phyloP scores from a whole-genome alignment of 208 protist species.

The Angomonas deanei region DNA sequence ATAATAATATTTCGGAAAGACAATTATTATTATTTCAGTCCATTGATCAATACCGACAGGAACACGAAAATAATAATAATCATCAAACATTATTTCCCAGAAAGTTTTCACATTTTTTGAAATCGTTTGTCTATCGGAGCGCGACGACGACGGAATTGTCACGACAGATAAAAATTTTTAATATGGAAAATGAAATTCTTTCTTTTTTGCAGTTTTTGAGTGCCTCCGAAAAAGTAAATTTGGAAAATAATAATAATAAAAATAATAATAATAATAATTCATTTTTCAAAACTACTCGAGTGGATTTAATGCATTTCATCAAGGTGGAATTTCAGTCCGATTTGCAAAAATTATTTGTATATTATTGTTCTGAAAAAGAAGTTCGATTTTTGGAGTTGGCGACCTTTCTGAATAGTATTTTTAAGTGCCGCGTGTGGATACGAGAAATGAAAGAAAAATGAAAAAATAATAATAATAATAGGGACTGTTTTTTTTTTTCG shows the following conservation, averaged over 20 bases:
- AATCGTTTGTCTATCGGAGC: neutral
- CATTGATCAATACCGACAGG: neutral
- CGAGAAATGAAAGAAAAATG: neutral
- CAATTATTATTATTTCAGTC: neutral
- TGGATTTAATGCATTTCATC: neutral
- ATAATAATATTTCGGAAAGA: conserved; percentile 1
- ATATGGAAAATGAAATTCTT: neutral
- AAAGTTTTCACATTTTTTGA: neutral
- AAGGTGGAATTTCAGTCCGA: neutral
- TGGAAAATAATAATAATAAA: neutral
- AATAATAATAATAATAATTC: conserved; percentile 7
- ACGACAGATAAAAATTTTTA: neutral
- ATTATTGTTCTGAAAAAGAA: neutral
- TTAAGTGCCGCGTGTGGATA: neutral
- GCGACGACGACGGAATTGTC: neutral
- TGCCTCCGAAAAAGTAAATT: neutral
- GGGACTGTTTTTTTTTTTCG: no score
- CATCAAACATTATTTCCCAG: neutral
- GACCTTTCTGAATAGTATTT: neutral
- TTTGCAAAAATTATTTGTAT: neutral
- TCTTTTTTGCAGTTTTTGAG: neutral
- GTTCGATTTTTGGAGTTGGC: neutral
- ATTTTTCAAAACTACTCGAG: neutral
- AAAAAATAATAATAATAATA: conserved; percentile 6
- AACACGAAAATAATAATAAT: conserved; percentile 4